Evolutionary conservation across 2,329 filamentous ascomycete species (phyloP).

Genomic region (Stagonosporopsis tanaceti): DNA sequence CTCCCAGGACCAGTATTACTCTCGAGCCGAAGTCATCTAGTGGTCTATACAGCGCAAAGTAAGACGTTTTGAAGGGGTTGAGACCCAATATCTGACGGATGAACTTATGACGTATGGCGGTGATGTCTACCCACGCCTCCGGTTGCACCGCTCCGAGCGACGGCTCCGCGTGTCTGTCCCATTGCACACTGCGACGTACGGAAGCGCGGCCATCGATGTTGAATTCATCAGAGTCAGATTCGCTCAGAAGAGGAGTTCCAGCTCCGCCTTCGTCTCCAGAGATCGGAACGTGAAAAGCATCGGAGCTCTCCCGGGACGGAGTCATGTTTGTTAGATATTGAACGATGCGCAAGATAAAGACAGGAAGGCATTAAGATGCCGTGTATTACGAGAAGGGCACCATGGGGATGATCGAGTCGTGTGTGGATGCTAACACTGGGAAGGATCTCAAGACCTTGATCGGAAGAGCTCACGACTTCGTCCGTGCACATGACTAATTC

Average conservation of each 20-base stretch:
- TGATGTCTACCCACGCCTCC: slow-evolving; percentile 40
- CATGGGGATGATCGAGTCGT: slow-evolving; percentile 2
- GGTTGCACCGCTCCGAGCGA: slow-evolving; percentile 48
- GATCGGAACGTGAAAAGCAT: slow-evolving; percentile 12
- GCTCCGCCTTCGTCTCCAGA: slow-evolving; percentile 25
- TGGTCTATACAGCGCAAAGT: slow-evolving; percentile 57
- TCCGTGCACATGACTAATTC: slow-evolving; percentile 10
- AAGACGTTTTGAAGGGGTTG: slow-evolving; percentile 58
- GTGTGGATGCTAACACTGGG: slow-evolving; percentile 1
- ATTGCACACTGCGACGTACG: slow-evolving; percentile 36
- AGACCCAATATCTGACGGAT: slow-evolving; percentile 52
- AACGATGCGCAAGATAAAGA: slow-evolving; percentile 3
- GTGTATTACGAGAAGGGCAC: background rate
- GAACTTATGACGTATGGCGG: slow-evolving; percentile 43
- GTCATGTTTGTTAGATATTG: slow-evolving; percentile 13
- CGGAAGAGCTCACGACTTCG: background rate
- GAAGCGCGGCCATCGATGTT: slow-evolving; percentile 25
- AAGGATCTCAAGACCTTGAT: slow-evolving; percentile 8
- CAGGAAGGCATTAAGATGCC: slow-evolving; percentile 4
- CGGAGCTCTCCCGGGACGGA: slow-evolving; percentile 13
- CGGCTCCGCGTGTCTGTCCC: slow-evolving; percentile 45
- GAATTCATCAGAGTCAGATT: slow-evolving; percentile 31
- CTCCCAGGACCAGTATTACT: slow-evolving; percentile 44
- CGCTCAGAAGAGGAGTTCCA: slow-evolving; percentile 29
- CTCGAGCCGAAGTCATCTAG: slow-evolving; percentile 53